Conservation (phyloP, 768 basidiomycete species). For the Agrocybe praecox region DNA sequence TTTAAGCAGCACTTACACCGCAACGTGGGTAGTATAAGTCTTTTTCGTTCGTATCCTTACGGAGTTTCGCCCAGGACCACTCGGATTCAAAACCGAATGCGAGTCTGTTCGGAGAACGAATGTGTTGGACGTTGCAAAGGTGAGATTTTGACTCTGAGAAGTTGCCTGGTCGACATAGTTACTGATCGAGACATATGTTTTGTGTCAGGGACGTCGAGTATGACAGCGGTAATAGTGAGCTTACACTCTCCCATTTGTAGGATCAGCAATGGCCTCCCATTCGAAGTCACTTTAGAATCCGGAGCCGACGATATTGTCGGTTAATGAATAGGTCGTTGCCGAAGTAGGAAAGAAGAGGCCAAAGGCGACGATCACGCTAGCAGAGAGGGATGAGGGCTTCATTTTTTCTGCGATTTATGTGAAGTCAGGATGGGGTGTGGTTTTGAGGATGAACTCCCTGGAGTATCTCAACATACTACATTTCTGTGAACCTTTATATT, state of each 20-base stretch:
- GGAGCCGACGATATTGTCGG: constrained; percentile 42
- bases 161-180: constrained; percentile 38
- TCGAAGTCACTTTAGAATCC: constrained; percentile 50
- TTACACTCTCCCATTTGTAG: constrained; percentile 65
- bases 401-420: neutral
- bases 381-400: neutral
- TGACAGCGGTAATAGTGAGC: constrained; percentile 15
- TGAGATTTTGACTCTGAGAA: constrained; percentile 46
- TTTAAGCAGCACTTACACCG: constrained; percentile 38
- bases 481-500: neutral
- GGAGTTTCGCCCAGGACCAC: constrained; percentile 51
- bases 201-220: neutral
- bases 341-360: neutral
- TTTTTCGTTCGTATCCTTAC: constrained; percentile 54
- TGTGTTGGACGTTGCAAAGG: constrained; percentile 40
- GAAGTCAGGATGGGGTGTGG: neutral
- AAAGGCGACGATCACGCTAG: neutral
- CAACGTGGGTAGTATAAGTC: constrained; percentile 50
- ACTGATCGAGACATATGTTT: constrained; percentile 18
- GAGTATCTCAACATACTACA: neutral
- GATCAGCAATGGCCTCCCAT: constrained; percentile 52
- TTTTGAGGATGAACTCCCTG: neutral
- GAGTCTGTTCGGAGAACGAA: constrained; percentile 51
- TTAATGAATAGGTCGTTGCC: constrained; percentile 11
- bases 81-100: constrained; percentile 38